phyloP scores from a whole-genome alignment of 495 filamentous ascomycete species.

The Halenospora varia region DNA sequence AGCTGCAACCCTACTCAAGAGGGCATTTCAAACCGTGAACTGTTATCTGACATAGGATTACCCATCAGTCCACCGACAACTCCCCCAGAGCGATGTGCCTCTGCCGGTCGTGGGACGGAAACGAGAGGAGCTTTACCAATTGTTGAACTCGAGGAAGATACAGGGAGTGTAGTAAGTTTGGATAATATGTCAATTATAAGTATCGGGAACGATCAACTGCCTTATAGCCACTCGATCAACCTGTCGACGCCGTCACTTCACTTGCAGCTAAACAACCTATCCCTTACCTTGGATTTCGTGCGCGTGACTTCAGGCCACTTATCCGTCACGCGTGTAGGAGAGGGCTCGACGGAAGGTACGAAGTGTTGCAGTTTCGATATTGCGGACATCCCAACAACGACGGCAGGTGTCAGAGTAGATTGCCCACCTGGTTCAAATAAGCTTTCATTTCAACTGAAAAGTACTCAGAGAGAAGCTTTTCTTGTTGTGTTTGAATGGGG shows the following conservation, averaged over 20 bases:
- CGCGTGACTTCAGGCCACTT: slow-evolving; percentile 13
- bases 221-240: slow-evolving; percentile 10
- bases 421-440: slow-evolving; percentile 15
- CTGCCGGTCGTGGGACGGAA: background rate
- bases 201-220: slow-evolving; percentile 8
- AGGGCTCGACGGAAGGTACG: background rate
- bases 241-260: slow-evolving; percentile 14
- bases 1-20: background rate
- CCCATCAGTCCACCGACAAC: slow-evolving; percentile 16
- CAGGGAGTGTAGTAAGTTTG: background rate
- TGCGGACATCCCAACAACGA: slow-evolving; percentile 17
- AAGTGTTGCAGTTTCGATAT: slow-evolving; percentile 5
- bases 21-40: background rate
- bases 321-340: slow-evolving; percentile 9
- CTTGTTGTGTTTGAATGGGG: background rate
- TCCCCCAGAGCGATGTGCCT: slow-evolving; percentile 1
- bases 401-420: slow-evolving; percentile 12
- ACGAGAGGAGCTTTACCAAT: background rate
- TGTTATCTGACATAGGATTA: background rate
- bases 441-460: slow-evolving; percentile 15
- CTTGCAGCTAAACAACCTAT: slow-evolving; percentile 12
- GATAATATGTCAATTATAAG: slow-evolving; percentile 7
- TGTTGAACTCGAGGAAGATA: background rate
- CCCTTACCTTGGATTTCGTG: slow-evolving; percentile 18
- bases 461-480: slow-evolving; percentile 2